These are phyloP conservation scores for Penicillium hesseltinei DNA, from an alignment of 2,329 filamentous ascomycete genomes.

Conservation along the genomic window DNA sequence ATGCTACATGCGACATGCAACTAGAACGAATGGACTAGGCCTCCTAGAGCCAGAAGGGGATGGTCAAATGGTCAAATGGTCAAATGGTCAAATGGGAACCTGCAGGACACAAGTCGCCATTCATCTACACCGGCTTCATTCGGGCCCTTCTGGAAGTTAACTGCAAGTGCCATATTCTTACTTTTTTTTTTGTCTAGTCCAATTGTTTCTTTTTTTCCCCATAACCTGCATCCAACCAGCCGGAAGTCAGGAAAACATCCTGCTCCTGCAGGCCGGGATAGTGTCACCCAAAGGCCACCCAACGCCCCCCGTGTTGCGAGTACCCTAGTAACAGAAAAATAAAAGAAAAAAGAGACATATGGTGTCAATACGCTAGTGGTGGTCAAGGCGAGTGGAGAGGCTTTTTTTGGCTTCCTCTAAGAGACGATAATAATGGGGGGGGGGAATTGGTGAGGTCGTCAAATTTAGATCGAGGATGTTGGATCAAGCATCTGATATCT, in stretches of 20 bases:
- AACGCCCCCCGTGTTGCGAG: slow-evolving; percentile 14
- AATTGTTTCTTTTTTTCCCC: slow-evolving; percentile 10
- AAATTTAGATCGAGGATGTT: slow-evolving; percentile 12
- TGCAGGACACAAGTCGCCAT: slow-evolving; percentile 23
- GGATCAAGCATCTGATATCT: slow-evolving; percentile 29
- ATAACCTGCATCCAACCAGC: slow-evolving; percentile 17
- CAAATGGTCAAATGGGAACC: slow-evolving; percentile 17
- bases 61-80: slow-evolving; percentile 6
- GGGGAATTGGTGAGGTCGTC: neutral
- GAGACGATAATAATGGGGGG: slow-evolving; percentile 15
- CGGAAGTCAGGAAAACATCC: slow-evolving; percentile 13
- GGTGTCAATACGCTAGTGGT: neutral
- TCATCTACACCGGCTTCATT: slow-evolving; percentile 3
- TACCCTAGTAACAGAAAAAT: slow-evolving; percentile 5
- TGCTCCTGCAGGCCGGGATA: slow-evolving; percentile 17
- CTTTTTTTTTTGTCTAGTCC: slow-evolving; percentile 10
- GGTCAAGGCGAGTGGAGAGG: neutral
- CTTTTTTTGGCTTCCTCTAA: neutral
- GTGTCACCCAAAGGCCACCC: slow-evolving; percentile 19
- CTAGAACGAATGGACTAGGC: slow-evolving; percentile 4
- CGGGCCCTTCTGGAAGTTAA: slow-evolving; percentile 17
- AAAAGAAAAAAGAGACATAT: neutral
- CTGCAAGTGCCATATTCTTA: neutral
- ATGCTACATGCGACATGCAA: neutral
- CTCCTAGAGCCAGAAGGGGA: neutral